Evolutionary conservation across 108 stramenopile genomes (phyloP), one percentile per base, ranked within the genome.

Genomic region (Skeletonema grethae): DNA sequence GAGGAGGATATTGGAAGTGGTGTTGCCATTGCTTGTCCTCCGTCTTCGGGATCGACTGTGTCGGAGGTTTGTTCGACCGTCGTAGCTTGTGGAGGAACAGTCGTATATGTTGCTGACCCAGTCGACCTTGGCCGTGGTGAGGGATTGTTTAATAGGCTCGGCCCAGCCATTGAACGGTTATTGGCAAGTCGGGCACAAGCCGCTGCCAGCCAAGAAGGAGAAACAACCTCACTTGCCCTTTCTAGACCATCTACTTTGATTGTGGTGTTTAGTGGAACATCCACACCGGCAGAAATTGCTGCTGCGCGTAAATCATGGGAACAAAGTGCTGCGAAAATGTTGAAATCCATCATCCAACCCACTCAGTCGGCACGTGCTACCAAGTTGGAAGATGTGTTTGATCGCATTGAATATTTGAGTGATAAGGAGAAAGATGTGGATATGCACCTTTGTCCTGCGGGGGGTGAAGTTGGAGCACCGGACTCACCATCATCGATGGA

Each of bases 131-230:
- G 70, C 12, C 77, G 91, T 3, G 91, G 91, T 1, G 93, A 95
- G 78, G 93, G 93, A 56, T 69, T 95, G 39, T 88, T 89, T 32
- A 85, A 93, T 53, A 83, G 65, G 5, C 70, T 95, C 7, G 93
- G 83, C 0, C 91, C 93, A 9, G 93, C 91, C 13, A 79, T 95
- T 57, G 90, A 95, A 69, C 78, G 83, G 10, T 60, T 91, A 63
- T 45, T 95, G 69, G 72, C 63, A 20, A 70, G 46, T 15, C 69
- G 79, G 8, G 79, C 73, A 22, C 53, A 31, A 30, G 77, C 75
- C 41, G 67, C 76, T 32, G 64, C 61, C 3, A 53, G 67, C 22
- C 75, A 72, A 35, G 69, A 70, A 8, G 67, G 67, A 28, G 77
- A 55, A 0, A 24, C 29, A 9, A 30, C 22, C 10, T 28, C 65